phyloP scores from a whole-genome alignment of 2,329 filamentous ascomycete species.

The Aspergillus neoniger region DNA sequence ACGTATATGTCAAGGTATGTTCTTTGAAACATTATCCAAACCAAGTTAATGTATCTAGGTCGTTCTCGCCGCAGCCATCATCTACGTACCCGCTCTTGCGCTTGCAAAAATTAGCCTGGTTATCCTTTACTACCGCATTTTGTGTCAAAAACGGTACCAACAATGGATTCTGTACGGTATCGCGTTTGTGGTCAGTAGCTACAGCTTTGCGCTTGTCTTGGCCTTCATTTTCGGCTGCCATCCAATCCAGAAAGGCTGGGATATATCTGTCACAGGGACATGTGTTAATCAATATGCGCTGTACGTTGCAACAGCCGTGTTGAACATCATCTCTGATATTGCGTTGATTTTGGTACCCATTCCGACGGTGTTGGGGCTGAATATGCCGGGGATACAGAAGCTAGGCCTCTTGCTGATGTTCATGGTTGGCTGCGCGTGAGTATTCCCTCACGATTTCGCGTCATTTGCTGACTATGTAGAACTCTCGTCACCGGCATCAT shows the following conservation, averaged over 20 bases:
- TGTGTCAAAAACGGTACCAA: background rate
- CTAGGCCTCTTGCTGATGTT: conserved; percentile 25
- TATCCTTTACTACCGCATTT: background rate
- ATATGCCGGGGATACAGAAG: conserved; percentile 26
- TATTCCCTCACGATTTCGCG: background rate
- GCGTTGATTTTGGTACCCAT: conserved; percentile 24
- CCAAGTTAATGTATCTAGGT: background rate
- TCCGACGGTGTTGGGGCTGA: conserved; percentile 20
- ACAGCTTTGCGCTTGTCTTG: background rate
- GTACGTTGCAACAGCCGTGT: conserved; percentile 22
- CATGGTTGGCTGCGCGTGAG: conserved; percentile 28
- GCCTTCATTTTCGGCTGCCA: conserved; percentile 4
- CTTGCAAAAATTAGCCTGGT: background rate
- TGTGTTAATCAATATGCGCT: conserved; percentile 9
- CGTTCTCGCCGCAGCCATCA: background rate
- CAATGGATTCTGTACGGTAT: background rate
- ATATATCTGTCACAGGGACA: background rate
- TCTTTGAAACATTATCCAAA: background rate
- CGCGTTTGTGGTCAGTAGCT: background rate
- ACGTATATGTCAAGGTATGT: background rate
- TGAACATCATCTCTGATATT: conserved; percentile 25
- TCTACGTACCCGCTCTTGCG: background rate
- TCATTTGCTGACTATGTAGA: conserved; percentile 9
- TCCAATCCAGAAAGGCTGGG: background rate
- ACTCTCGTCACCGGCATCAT: conserved; percentile 25